These are phyloP conservation scores for Debaryomycetaceae sp. DNA, from an alignment of 1,139 yeast genomes.

Conservation along the genomic window DNA sequence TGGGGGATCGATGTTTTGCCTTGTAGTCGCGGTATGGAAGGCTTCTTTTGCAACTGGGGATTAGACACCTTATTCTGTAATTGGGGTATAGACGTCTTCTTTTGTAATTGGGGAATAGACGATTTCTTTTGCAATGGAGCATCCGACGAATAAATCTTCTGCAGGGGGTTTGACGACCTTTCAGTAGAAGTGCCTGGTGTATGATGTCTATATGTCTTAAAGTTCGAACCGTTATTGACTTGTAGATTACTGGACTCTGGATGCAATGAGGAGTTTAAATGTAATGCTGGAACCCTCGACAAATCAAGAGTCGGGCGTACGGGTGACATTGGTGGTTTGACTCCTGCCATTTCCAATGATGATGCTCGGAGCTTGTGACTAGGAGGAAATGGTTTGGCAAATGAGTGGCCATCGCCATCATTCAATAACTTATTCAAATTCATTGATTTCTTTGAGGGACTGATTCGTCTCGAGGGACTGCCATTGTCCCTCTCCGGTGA, in stretches of 20 bases:
- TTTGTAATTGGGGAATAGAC: constrained; percentile 16
- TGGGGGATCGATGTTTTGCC: constrained; percentile 12
- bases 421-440: constrained; percentile 33
- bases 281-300: constrained; percentile 1
- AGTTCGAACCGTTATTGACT: not conserved
- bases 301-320: not conserved
- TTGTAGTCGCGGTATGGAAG: constrained; percentile 16
- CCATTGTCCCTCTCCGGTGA: constrained; percentile 1
- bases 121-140: constrained; percentile 13
- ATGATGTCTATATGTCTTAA: not conserved
- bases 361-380: constrained; percentile 23
- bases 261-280: constrained; percentile 3
- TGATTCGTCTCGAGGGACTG: constrained; percentile 24
- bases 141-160: constrained; percentile 12
- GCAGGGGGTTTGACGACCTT: constrained; percentile 7
- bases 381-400: constrained; percentile 26
- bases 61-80: constrained; percentile 14
- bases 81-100: constrained; percentile 12
- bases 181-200: not conserved
- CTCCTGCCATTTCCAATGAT: constrained; percentile 37
- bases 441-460: constrained; percentile 41
- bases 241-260: not conserved
- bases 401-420: constrained; percentile 14
- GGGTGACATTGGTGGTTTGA: constrained; percentile 8
- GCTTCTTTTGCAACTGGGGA: constrained; percentile 12